These are phyloP conservation scores for Sindora glabra DNA, from an alignment of 306 rosid species.

Conservation along the genomic window DNA sequence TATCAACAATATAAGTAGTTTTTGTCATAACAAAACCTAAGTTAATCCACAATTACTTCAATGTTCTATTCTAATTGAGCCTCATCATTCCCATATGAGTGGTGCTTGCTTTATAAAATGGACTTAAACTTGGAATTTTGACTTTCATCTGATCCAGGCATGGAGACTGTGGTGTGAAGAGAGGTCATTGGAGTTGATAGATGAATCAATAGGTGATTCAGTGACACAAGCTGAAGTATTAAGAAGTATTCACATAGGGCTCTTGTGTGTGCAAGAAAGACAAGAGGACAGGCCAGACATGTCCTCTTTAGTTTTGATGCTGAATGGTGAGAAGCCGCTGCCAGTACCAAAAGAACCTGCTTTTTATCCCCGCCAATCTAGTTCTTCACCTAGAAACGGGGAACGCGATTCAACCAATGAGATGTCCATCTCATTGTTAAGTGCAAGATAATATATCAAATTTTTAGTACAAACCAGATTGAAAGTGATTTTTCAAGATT, in stretches of 20 bases:
- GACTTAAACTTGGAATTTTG: too few species aligned
- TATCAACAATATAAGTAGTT: background rate
- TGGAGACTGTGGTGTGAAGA: slow-evolving; percentile 23
- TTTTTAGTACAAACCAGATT: too few species aligned
- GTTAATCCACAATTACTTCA: background rate
- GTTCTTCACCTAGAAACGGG: too few species aligned
- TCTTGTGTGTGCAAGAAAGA: slow-evolving; percentile 19
- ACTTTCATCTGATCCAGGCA: slow-evolving; percentile 2
- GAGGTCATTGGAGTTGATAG: slow-evolving; percentile 7
- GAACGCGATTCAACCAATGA: too few species aligned
- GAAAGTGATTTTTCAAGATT: too few species aligned
- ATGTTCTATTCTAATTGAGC: too few species aligned
- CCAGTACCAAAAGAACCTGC: slow-evolving; percentile 9
- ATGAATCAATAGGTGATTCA: background rate
- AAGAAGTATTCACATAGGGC: slow-evolving; percentile 6
- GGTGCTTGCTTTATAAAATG: too few species aligned
- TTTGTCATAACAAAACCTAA: too few species aligned
- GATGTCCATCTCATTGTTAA: too few species aligned
- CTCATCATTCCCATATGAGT: too few species aligned
- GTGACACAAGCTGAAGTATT: background rate
- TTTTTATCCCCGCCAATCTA: slow-evolving; percentile 18
- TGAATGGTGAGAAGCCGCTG: slow-evolving; percentile 14
- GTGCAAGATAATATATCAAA: too few species aligned
- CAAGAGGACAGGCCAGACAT: slow-evolving; percentile 23
- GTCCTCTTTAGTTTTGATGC: slow-evolving; percentile 17